Evolutionary conservation across 495 filamentous ascomycete genomes (phyloP).

Genomic region (Aspergillus panamensis): DNA sequence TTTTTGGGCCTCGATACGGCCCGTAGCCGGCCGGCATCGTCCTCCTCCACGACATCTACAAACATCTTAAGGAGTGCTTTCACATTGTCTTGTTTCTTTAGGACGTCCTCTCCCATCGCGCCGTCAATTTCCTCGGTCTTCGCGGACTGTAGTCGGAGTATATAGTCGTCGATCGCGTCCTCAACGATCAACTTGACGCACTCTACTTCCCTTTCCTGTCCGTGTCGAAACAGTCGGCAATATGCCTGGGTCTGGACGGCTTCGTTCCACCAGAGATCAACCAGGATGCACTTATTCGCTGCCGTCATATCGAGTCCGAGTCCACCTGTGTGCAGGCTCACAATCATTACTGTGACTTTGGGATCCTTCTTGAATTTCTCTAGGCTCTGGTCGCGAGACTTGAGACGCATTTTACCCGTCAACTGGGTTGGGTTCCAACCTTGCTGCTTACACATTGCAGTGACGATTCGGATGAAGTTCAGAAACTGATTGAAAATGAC

Average conservation of each 20-base stretch:
- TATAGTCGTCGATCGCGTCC: conserved; percentile 49
- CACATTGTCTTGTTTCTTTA: conserved; percentile 9
- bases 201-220: conserved; percentile 53
- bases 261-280: conserved; percentile 62
- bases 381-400: conserved; percentile 29
- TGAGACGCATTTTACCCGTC: conserved; percentile 28
- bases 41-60: conserved; percentile 8
- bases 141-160: conserved; percentile 38
- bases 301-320: conserved; percentile 50
- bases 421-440: conserved; percentile 32
- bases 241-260: conserved; percentile 53
- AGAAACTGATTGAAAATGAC: conserved; percentile 43
- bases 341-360: conserved; percentile 36
- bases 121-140: conserved; percentile 28
- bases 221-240: conserved; percentile 59
- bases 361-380: conserved; percentile 25
- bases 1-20: neutral
- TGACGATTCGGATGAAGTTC: conserved; percentile 29
- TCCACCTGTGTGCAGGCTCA: conserved; percentile 45
- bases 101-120: conserved; percentile 26
- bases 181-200: conserved; percentile 50
- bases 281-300: conserved; percentile 54
- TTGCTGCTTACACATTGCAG: conserved; percentile 24
- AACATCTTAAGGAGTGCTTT: conserved; percentile 20
- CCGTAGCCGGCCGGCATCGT: neutral